Conservation (phyloP, 805 yeast species). For the Nakazawaea wyomingensis region DNA sequence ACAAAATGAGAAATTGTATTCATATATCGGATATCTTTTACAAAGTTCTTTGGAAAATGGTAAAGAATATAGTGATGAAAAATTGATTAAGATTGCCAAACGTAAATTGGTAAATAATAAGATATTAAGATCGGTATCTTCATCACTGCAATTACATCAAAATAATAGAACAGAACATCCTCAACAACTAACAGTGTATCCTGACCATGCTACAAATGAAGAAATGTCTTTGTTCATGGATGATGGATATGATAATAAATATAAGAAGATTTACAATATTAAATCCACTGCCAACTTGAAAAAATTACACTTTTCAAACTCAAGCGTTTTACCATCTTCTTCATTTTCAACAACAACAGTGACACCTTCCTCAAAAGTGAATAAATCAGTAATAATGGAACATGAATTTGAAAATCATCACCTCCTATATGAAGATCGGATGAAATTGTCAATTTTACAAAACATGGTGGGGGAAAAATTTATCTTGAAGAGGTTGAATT, state of each 20-base stretch:
- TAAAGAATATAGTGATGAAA: conserved; percentile 10
- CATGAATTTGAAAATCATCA: neutral
- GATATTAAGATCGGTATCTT: conserved; percentile 16
- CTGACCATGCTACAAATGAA: conserved; percentile 13
- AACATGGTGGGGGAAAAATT: conserved; percentile 2
- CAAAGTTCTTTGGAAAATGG: conserved; percentile 30
- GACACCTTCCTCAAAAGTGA: neutral
- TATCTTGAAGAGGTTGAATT: conserved; percentile 1
- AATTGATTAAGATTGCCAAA: conserved; percentile 37
- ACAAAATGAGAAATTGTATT: conserved; percentile 51
- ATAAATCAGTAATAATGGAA: neutral
- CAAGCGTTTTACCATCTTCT: neutral
- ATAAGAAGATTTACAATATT: conserved; percentile 8
- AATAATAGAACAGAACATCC: neutral
- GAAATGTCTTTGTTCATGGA: conserved; percentile 11
- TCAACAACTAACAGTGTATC: neutral
- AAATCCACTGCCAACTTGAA: conserved; percentile 12
- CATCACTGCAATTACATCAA: conserved; percentile 11
- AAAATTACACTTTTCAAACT: conserved; percentile 8
- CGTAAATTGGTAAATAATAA: conserved; percentile 29
- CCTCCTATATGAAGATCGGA: neutral
- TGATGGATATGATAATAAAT: neutral
- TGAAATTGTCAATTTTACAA: conserved; percentile 4
- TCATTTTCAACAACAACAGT: neutral
- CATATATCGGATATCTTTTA: conserved; percentile 52